Percentiles rank a stretch among this genome's conserved stretches.
Conservation (phyloP, 225 moss, liverwort and hornwort species). For the Neckera pumila region DNA sequence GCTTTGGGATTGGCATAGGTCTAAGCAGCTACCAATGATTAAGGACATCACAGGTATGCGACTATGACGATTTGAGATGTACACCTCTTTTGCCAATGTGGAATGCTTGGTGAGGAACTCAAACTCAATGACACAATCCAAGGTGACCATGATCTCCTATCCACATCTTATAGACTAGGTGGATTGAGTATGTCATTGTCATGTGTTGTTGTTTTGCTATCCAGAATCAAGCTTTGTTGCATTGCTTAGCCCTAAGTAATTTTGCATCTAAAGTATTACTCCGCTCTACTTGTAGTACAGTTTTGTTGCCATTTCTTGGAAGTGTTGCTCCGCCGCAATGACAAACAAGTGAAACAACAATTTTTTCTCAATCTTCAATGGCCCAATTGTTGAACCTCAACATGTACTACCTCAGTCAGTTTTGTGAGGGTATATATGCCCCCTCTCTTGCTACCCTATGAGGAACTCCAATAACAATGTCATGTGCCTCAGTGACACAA, state of each 20-base stretch:
- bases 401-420: not conserved
- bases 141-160: not conserved
- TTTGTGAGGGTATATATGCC: not conserved
- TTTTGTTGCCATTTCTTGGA: fast-evolving
- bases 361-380: not conserved
- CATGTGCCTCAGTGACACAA: not conserved
- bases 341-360: no score
- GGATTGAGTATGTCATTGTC: fast-evolving
- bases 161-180: fast-evolving
- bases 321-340: fast-evolving
- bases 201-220: fast-evolving
- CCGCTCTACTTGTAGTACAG: not conserved
- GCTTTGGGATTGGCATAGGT: not conserved
- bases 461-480: no score
- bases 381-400: no score
- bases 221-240: fast-evolving
- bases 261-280: not conserved
- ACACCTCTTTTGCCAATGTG: fast-evolving
- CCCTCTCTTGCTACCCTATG: not conserved
- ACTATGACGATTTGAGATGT: not conserved
- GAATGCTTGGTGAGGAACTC: fast-evolving
- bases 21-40: not conserved
- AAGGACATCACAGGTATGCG: fast-evolving
- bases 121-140: not conserved
- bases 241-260: fast-evolving